Base-by-base conservation (phyloP, 495 filamentous ascomycete genomes). In the Lophiostoma macrostomum region DNA sequence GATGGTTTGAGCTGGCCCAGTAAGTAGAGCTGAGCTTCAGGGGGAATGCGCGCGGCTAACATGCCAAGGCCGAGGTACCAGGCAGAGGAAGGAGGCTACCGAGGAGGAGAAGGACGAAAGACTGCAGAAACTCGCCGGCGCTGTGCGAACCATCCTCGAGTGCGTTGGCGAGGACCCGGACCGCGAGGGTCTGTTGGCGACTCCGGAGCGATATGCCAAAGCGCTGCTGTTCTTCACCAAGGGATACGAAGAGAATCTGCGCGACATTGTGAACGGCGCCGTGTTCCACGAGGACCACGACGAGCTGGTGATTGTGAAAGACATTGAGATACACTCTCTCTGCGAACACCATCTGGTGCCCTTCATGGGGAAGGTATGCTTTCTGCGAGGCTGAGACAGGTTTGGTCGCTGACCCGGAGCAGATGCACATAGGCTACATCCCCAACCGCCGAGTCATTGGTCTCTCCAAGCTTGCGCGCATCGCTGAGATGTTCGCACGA, bases 361-460 rank as follows among this genome's bases (percentile, higher is more conserved):
- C 2, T 98, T 98, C 65, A 90, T 80, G 6, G 94, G 93, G 52
- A 96, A 91, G 81, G 87, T 90, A 73, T 44, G 71, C 34, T 14
- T 12, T 19, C 48, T 36, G n/a, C 1, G 3, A 10, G 20, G 6
- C 13, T 4, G 3, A 11, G n/a, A 36, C 31, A 7, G 34, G 12
- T 42, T 24, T 27, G 18, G 8, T 25, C 28, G 53, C 41, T 49
- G 10, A 43, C 34, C 38, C 24, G 7, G 32, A 27, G 35, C 25
- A 90, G 86, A 95, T 98, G 88, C 93, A 97, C 73, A 96, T 98
- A 61, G 94, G 93, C 24, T 98, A 97, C 67, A 96, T 98, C 50
- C 94, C 91, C 13, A 77, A 83, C 57, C 73, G 77, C 57, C 71
- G 87, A 71, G 94, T 98, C 30, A 86, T 98, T 29, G 94, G 93